Conservation (phyloP, 352 stramenopile genomes). For the Globisporangium echinulatum region DNA sequence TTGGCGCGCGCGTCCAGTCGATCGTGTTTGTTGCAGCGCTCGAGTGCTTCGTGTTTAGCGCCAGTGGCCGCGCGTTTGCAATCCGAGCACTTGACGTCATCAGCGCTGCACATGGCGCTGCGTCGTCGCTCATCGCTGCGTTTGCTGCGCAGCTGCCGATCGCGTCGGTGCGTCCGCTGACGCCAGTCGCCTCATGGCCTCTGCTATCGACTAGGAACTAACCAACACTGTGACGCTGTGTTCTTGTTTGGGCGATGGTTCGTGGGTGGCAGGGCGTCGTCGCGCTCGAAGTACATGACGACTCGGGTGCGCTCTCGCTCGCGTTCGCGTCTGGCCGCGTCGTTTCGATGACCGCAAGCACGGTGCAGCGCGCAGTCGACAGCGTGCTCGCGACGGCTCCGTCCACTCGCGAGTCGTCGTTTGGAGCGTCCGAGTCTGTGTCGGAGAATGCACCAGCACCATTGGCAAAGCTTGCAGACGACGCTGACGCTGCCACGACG, state of each 20-base stretch:
- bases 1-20: conserved; percentile 27
- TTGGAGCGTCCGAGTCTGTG: too few relatives aligned
- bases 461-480: too few relatives aligned
- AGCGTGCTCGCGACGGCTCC: conserved; percentile 11
- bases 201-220: not conserved
- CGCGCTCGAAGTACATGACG: conserved; percentile 17
- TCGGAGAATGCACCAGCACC: too few relatives aligned
- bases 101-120: not conserved
- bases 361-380: conserved; percentile 15
- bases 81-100: conserved; percentile 13
- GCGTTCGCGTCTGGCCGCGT: conserved; percentile 31
- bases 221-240: not conserved
- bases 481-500: not conserved
- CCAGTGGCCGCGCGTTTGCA: conserved; percentile 17
- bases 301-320: conserved; percentile 18
- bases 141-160: conserved; percentile 25
- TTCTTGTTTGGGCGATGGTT: not conserved
- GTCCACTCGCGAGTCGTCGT: too few relatives aligned
- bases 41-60: conserved; percentile 28
- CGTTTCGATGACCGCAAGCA: conserved; percentile 15
- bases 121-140: not conserved
- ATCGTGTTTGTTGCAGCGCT: conserved; percentile 28
- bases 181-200: not conserved
- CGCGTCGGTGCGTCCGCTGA: conserved; percentile 14
- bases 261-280: conserved; percentile 20